Evolutionary conservation across 306 rosid genomes (phyloP).

Genomic region (Cicer bijugum): DNA sequence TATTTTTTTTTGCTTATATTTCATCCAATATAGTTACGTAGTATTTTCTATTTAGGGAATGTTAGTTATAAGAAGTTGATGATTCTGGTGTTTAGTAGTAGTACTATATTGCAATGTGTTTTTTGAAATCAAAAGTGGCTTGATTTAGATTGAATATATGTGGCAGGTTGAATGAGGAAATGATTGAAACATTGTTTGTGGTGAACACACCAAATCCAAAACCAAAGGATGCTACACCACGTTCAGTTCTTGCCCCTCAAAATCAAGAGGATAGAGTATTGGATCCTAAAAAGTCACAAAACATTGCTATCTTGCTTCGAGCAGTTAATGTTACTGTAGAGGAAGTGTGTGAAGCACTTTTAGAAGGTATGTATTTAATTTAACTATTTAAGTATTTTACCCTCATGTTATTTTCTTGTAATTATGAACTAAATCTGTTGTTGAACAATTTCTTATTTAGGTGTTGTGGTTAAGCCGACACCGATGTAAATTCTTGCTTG

Average conservation of each 20-base stretch:
- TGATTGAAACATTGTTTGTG: slow-evolving; percentile 84
- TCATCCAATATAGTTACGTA: no score
- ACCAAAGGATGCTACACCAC: slow-evolving; percentile 58
- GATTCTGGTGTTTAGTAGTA: background rate
- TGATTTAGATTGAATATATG: slow-evolving; percentile 42
- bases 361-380: slow-evolving; percentile 63
- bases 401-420: background rate
- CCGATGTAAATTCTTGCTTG: background rate
- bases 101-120: slow-evolving; percentile 21
- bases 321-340: slow-evolving; percentile 90
- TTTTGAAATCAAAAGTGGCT: slow-evolving; percentile 33
- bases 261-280: slow-evolving; percentile 73
- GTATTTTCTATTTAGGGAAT: slow-evolving; percentile 22
- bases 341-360: slow-evolving; percentile 90
- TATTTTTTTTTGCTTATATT: no score
- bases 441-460: slow-evolving; percentile 4
- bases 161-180: slow-evolving; percentile 90
- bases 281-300: slow-evolving; percentile 96
- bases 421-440: slow-evolving; percentile 14
- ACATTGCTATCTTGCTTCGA: slow-evolving; percentile 82
- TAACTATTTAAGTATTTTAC: background rate
- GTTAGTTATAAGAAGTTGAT: slow-evolving; percentile 3
- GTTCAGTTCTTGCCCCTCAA: slow-evolving; percentile 49
- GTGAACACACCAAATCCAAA: slow-evolving; percentile 61
- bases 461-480: slow-evolving; percentile 25